Percentiles rank a stretch among this genome's conserved stretches.
Conservation (phyloP, 108 stramenopile species). For the Chaetoceros muelleri region DNA sequence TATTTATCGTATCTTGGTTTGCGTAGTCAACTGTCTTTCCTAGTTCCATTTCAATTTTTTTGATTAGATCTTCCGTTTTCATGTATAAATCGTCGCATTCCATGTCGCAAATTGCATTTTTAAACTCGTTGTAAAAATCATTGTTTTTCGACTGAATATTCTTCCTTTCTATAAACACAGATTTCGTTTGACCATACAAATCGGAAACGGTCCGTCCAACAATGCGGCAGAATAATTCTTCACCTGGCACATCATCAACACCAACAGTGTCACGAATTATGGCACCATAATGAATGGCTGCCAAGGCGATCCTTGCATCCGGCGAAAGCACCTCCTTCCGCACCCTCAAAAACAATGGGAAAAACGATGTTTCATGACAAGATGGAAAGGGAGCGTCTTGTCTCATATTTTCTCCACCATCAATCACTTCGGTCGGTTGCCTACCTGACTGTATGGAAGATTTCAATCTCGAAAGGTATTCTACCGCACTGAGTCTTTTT, state of each 20-base stretch:
- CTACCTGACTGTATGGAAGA: constrained; percentile 22
- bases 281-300: constrained; percentile 64
- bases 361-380: constrained; percentile 41
- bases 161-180: neutral
- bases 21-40: neutral
- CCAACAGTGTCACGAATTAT: constrained; percentile 67
- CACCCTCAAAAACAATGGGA: constrained; percentile 45
- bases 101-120: neutral
- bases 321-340: constrained; percentile 49
- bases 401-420: constrained; percentile 5
- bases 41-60: constrained; percentile 39
- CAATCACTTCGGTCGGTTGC: neutral
- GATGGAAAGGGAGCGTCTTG: constrained; percentile 30
- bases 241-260: constrained; percentile 60
- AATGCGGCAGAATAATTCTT: constrained; percentile 41
- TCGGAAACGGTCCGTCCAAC: constrained; percentile 32
- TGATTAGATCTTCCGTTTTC: constrained; percentile 28
- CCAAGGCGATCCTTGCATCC: constrained; percentile 81
- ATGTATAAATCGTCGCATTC: constrained; percentile 24
- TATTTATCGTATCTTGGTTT: neutral
- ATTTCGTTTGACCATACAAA: constrained; percentile 6
- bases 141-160: neutral
- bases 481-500: constrained; percentile 52
- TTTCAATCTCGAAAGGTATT: constrained; percentile 58
- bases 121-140: neutral